phyloP scores from a whole-genome alignment of 371 early-diverging fungal genomes.

The Mucor circinelloides region DNA sequence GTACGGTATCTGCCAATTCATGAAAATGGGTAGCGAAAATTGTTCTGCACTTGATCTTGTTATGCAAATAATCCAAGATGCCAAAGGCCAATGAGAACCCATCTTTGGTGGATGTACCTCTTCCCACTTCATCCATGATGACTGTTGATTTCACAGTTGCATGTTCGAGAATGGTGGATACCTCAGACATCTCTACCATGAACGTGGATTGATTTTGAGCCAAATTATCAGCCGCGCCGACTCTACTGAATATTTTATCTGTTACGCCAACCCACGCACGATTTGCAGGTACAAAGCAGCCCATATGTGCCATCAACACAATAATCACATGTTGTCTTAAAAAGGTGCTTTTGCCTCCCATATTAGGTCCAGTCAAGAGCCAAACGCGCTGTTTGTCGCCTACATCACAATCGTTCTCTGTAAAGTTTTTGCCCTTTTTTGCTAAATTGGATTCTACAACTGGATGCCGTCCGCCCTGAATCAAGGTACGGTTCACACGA shows the following conservation, averaged over 20 bases:
- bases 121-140: constrained; percentile 98
- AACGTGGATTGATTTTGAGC: constrained; percentile 93
- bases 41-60: constrained; percentile 61
- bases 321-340: constrained; percentile 84
- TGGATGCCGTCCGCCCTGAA: constrained; percentile 82
- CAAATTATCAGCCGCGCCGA: constrained; percentile 80
- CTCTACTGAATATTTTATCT: constrained; percentile 87
- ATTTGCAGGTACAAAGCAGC: constrained; percentile 92
- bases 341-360: constrained; percentile 97
- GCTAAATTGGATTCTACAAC: constrained; percentile 81
- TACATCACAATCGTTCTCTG: constrained; percentile 75
- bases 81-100: constrained; percentile 93
- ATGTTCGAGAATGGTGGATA: constrained; percentile 82
- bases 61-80: constrained; percentile 79
- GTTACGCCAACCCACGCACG: constrained; percentile 83
- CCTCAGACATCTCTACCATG: constrained; percentile 98
- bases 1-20: constrained; percentile 65
- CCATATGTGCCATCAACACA: constrained; percentile 92
- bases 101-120: constrained; percentile 95
- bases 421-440: constrained; percentile 62
- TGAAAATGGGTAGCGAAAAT: constrained; percentile 98
- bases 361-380: constrained; percentile 90
- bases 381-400: constrained; percentile 58
- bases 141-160: constrained; percentile 85
- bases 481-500: constrained; percentile 42